Conservation (phyloP, 352 stramenopile genomes). For the Blastocystis sp. region DNA sequence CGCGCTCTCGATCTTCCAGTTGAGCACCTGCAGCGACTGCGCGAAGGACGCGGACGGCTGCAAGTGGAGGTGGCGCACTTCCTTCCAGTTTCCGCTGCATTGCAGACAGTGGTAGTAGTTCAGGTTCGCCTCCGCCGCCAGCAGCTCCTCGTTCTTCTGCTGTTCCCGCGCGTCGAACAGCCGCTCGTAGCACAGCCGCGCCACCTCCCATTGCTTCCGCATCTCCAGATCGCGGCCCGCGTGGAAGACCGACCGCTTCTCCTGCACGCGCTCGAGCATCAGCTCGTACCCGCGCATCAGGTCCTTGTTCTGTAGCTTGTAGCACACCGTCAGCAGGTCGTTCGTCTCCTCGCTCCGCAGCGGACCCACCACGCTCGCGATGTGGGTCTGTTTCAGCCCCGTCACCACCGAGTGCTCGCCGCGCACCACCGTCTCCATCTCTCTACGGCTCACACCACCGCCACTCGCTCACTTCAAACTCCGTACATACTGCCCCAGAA, state of each 20-base stretch:
- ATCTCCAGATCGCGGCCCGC: conserved; percentile 53
- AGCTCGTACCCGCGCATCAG: conserved; percentile 19
- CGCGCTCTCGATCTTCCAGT: conserved; percentile 60
- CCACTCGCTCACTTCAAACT: not conserved
- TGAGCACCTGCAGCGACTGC: conserved; percentile 15
- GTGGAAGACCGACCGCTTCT: conserved; percentile 30
- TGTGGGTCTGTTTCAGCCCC: not conserved
- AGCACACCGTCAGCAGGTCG: conserved; percentile 38
- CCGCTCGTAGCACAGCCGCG: not conserved
- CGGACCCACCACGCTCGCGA: not conserved
- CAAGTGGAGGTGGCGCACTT: not conserved
- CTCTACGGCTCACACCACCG: not conserved
- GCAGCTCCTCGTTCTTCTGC: not conserved
- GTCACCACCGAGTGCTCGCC: not conserved
- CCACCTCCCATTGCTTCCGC: conserved; percentile 33
- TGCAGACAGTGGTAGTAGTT: conserved; percentile 57
- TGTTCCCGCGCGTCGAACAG: not conserved
- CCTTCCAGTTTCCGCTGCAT: not conserved
- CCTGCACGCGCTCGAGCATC: conserved; percentile 8
- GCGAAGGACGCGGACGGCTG: not conserved
- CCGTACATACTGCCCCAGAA: conserved; percentile 22
- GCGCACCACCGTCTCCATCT: conserved; percentile 9
- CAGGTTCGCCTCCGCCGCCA: conserved; percentile 3
- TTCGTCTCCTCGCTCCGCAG: not conserved
- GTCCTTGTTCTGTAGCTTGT: conserved; percentile 22